Conservation (phyloP, 176 grass and related monocot genomes). For the Coix lacrymajobi region DNA sequence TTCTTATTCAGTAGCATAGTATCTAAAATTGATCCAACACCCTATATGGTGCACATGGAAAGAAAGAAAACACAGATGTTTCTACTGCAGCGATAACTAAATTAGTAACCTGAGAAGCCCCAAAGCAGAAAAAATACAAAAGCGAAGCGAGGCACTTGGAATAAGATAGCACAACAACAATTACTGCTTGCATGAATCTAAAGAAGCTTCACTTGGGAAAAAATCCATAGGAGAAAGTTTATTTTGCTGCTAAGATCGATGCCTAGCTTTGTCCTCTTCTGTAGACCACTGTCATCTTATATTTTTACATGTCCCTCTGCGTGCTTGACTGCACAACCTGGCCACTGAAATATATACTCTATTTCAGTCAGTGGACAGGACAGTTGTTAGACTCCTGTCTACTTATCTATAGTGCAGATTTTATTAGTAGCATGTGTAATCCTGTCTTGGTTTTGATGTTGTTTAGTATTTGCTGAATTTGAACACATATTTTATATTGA, state of each 20-base stretch:
- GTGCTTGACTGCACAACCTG: neutral
- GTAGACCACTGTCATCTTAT: neutral
- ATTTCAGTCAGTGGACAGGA: constrained; percentile 10
- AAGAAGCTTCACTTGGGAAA: constrained; percentile 45
- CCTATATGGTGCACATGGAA: neutral
- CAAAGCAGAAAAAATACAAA: constrained; percentile 27
- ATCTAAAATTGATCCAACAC: neutral
- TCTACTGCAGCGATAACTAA: neutral
- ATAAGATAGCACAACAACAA: neutral
- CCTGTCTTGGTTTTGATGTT: constrained; percentile 11
- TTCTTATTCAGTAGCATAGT: neutral
- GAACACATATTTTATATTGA: neutral
- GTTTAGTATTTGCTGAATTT: neutral
- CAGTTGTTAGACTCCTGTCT: constrained; percentile 33
- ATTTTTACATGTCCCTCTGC: neutral
- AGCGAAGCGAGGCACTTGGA: constrained; percentile 22
- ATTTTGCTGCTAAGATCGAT: constrained; percentile 28
- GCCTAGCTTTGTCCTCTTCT: constrained; percentile 19
- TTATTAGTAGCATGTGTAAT: constrained; percentile 21
- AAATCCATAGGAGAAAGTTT: constrained; percentile 33
- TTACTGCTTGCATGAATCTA: constrained; percentile 31
- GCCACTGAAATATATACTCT: constrained; percentile 29
- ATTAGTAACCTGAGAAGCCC: neutral
- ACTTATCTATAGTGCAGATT: neutral
- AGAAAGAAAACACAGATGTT: neutral